A percentile compares a stretch with the other conserved stretches of the same genome.
Conservation (phyloP, 495 filamentous ascomycete species). For the Penicillium goetzii region DNA sequence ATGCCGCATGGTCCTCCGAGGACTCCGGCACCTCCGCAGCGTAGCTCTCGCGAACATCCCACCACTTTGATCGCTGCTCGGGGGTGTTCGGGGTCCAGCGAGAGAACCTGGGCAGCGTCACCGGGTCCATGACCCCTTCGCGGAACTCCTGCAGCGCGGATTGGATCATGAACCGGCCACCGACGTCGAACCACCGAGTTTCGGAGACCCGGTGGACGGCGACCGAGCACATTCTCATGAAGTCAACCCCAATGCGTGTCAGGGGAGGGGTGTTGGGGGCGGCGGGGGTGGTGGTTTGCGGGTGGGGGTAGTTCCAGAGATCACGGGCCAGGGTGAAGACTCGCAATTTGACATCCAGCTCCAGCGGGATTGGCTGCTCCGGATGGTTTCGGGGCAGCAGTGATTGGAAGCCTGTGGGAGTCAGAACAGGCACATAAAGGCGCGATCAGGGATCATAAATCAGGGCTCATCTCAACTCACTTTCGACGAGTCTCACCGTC, state of each 20-base stretch:
- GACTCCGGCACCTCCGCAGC: conserved; percentile 21
- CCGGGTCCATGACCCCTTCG: conserved; percentile 27
- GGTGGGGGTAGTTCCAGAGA: conserved; percentile 18
- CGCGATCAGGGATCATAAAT: not conserved
- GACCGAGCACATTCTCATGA: conserved; percentile 52
- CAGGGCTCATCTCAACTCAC: conserved; percentile 22
- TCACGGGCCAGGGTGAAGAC: conserved; percentile 26
- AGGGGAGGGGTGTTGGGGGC: conserved; percentile 29
- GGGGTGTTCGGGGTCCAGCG: conserved; percentile 30
- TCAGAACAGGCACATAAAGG: not conserved
- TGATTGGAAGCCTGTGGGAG: not conserved
- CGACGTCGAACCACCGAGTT: conserved; percentile 47
- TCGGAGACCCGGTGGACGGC: conserved; percentile 30
- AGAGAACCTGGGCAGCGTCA: conserved; percentile 32
- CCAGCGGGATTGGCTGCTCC: conserved; percentile 21
- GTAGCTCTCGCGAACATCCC: conserved; percentile 17
- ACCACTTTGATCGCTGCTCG: conserved; percentile 18
- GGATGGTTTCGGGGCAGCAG: not conserved
- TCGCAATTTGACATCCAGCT: conserved; percentile 36
- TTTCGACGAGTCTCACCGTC: conserved; percentile 25
- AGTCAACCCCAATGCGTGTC: conserved; percentile 46
- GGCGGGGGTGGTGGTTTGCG: not conserved
- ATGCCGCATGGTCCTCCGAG: not conserved
- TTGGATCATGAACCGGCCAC: conserved; percentile 54
- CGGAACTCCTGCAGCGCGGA: conserved; percentile 53